Evolutionary conservation across 2,329 filamentous ascomycete species (phyloP).

Genomic region (Pseudogymnoascus sp.): DNA sequence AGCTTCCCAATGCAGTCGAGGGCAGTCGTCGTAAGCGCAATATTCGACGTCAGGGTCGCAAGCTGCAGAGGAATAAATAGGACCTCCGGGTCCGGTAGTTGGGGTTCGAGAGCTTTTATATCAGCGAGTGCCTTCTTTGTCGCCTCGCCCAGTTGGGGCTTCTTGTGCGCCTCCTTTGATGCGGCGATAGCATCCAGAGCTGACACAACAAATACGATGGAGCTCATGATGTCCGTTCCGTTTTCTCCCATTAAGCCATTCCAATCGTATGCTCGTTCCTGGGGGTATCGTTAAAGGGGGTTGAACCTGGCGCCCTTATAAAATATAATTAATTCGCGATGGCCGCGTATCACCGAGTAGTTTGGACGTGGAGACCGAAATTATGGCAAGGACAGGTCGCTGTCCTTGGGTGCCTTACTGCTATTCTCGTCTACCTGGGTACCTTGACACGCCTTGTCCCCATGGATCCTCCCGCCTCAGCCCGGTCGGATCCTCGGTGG

Average conservation of each 20-base stretch:
- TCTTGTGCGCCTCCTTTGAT: conserved; percentile 84
- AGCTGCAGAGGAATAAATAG: conserved; percentile 87
- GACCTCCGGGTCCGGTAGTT: conserved; percentile 80
- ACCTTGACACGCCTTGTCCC: neutral
- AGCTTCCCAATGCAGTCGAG: conserved; percentile 98
- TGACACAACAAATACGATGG: conserved; percentile 89
- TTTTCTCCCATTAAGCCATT: conserved; percentile 28
- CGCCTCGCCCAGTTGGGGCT: conserved; percentile 74
- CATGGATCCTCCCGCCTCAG: conserved; percentile 2
- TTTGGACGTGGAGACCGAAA: neutral
- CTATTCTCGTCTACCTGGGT: conserved; percentile 5
- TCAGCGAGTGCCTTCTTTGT: conserved; percentile 74
- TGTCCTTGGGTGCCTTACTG: neutral
- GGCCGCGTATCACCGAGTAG: neutral
- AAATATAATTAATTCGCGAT: conserved; percentile 7
- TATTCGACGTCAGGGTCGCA: conserved; percentile 78
- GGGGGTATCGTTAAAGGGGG: conserved; percentile 8
- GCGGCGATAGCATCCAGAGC: conserved; percentile 85
- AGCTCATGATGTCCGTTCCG: conserved; percentile 62
- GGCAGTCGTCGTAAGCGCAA: conserved; percentile 78
- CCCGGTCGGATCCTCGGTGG: neutral
- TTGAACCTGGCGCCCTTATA: conserved; percentile 4
- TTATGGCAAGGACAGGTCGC: conserved; percentile 6
- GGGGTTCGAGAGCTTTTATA: conserved; percentile 75
- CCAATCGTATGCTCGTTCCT: conserved; percentile 36